Percentiles rank a stretch among this genome's conserved stretches.
These are phyloP conservation scores for Hypoxylon sp. DNA, from an alignment of 2,329 filamentous ascomycete genomes.

Conservation along the genomic window DNA sequence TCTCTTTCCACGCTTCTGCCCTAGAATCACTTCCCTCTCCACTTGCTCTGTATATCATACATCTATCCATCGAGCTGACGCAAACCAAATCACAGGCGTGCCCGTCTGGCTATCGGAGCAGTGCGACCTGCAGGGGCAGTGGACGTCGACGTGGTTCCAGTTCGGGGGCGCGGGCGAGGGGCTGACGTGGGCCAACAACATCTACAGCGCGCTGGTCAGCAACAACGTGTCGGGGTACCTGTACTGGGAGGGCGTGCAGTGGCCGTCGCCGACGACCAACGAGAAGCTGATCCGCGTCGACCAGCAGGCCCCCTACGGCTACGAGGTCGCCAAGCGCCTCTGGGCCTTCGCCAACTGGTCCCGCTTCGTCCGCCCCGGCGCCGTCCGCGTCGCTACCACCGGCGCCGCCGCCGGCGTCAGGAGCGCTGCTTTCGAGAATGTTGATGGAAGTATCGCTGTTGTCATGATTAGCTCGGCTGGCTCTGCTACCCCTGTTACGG, in stretches of 20 bases:
- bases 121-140: conserved; percentile 53
- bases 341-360: conserved; percentile 54
- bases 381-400: conserved; percentile 44
- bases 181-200: conserved; percentile 63
- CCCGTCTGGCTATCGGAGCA: conserved; percentile 61
- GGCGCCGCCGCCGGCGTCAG: conserved; percentile 43
- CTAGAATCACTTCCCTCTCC: background rate
- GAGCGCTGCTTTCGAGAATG: conserved; percentile 49
- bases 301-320: conserved; percentile 47
- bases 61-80: conserved; percentile 2
- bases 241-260: conserved; percentile 57
- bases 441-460: conserved; percentile 49
- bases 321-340: conserved; percentile 47
- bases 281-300: conserved; percentile 58
- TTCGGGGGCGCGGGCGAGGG: conserved; percentile 59
- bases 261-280: conserved; percentile 46
- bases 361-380: conserved; percentile 50
- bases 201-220: conserved; percentile 58
- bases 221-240: conserved; percentile 60
- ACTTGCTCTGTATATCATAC: background rate
- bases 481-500: conserved; percentile 24
- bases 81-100: conserved; percentile 16
- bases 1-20: background rate
- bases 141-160: conserved; percentile 56
- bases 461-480: conserved; percentile 45